Evolutionary conservation across 257 asterid species (phyloP), one percentile per base, ranked within the genome.

Genomic region (Ajuga chamaepitys): DNA sequence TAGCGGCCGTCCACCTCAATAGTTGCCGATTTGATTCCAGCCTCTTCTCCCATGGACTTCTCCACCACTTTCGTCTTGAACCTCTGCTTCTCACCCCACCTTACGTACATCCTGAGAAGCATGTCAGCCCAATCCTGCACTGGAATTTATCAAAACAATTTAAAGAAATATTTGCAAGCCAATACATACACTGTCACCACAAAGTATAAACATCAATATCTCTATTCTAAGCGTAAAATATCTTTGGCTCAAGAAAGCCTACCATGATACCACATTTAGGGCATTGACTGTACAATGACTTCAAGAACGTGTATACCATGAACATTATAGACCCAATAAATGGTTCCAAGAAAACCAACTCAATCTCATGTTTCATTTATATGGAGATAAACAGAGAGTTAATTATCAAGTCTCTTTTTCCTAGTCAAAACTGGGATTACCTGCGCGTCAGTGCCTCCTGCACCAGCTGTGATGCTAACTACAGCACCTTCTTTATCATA

Each of bases 111-210:
- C 82, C 99, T 90, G 65, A 94, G 96, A 83, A 94, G 97, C 99
- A 94, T 94, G 74, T 90, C 96, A 68, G 97, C 99, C 99, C 99
- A 94, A 74, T 94, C 99, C 99, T 94, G 95, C 88, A 88, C 95
- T 86, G 96, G 83, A 76, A 61, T 85, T 74, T 73, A 86, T 88
- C 89, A 88, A 82, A 56, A 83, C 64, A 67, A 58, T 54, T 55
- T 25, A 47, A 54, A 41, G 35, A 60, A 46, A 64, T 18, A 25
- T 21, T 58, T 41, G 50, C 35, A 30, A 42, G 34, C 8, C 37
- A 34, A 30, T 25, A 63, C 3, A 16, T 21, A 8, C 9, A 48
- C 11, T 52, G 52, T 48, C 12, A 26, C 37, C 37, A 30, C 7
- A 30, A 30, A 30, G 30, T 12, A 60, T 14, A 20, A 20, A 41